Conservation (phyloP, 2,329 filamentous ascomycete species). For the Coniochaeta sp. region DNA sequence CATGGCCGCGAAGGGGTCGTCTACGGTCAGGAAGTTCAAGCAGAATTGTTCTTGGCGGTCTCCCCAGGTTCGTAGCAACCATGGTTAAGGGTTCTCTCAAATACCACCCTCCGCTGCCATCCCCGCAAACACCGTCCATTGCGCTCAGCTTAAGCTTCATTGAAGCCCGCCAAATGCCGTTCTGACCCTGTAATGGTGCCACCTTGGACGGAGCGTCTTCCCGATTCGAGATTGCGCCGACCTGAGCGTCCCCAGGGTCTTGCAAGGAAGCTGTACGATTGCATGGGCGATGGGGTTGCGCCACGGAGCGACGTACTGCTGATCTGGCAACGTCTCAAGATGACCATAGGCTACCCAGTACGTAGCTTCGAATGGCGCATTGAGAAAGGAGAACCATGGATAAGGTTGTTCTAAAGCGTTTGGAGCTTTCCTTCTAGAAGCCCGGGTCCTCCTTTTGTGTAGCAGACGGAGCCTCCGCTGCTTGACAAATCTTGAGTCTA, state of each 20-base stretch:
- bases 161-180: background rate
- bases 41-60: background rate
- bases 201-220: constrained; percentile 4
- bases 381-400: background rate
- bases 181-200: constrained; percentile 1
- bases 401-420: background rate
- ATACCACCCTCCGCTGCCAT: background rate
- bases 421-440: background rate
- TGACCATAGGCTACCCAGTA: background rate
- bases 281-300: background rate
- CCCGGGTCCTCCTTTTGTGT: background rate
- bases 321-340: background rate
- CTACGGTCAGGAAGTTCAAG: background rate
- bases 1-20: background rate
- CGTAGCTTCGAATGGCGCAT: background rate
- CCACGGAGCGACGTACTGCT: constrained; percentile 11
- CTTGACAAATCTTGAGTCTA: background rate
- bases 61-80: background rate
- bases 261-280: background rate
- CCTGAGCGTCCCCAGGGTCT: background rate
- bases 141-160: background rate
- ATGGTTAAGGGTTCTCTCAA: background rate
- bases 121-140: constrained; percentile 1
- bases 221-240: constrained; percentile 2
- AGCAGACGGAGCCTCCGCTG: background rate